Evolutionary conservation across 1,284 basidiomycete species (phyloP).

Genomic region (Malassezia nana): DNA sequence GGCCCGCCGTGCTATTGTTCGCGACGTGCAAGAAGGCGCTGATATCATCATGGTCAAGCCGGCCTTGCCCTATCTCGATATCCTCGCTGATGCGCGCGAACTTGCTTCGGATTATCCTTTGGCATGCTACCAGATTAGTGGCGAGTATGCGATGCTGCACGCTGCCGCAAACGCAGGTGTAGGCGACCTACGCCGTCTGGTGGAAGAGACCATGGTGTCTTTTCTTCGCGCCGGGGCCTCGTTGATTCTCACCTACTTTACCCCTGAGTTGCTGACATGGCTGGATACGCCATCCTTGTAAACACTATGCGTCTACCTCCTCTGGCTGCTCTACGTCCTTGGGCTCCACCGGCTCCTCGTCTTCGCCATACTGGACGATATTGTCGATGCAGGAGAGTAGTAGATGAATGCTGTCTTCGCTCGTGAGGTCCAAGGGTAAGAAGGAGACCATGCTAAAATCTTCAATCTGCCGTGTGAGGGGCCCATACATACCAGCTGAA

Average conservation of each 20-base stretch:
- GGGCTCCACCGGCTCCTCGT: slow-evolving; percentile 47
- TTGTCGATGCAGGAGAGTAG: slow-evolving; percentile 93
- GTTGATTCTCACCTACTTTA: slow-evolving; percentile 85
- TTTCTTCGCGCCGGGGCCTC: slow-evolving; percentile 86
- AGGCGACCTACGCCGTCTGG: slow-evolving; percentile 82
- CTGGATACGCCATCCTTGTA: background rate
- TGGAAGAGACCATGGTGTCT: slow-evolving; percentile 79
- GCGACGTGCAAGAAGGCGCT: slow-evolving; percentile 84
- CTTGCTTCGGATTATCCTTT: slow-evolving; percentile 76
- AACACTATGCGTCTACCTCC: slow-evolving; percentile 20
- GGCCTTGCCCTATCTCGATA: slow-evolving; percentile 86
- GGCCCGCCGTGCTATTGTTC: slow-evolving; percentile 80
- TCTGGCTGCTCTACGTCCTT: slow-evolving; percentile 46
- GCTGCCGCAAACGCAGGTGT: slow-evolving; percentile 87
- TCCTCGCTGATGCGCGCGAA: slow-evolving; percentile 75
- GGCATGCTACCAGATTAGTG: slow-evolving; percentile 67
- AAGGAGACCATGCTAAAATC: slow-evolving; percentile 97
- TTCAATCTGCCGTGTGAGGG: slow-evolving; percentile 62
- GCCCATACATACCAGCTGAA: slow-evolving; percentile 61
- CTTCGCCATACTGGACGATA: slow-evolving; percentile 66
- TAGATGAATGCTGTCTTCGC: slow-evolving; percentile 76
- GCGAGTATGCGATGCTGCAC: slow-evolving; percentile 92
- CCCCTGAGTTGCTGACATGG: slow-evolving; percentile 63
- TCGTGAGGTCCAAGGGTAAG: slow-evolving; percentile 81
- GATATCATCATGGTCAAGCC: slow-evolving; percentile 99